These are phyloP conservation scores for Ascoidea tarda DNA, from an alignment of 805 yeast genomes.

Conservation along the genomic window DNA sequence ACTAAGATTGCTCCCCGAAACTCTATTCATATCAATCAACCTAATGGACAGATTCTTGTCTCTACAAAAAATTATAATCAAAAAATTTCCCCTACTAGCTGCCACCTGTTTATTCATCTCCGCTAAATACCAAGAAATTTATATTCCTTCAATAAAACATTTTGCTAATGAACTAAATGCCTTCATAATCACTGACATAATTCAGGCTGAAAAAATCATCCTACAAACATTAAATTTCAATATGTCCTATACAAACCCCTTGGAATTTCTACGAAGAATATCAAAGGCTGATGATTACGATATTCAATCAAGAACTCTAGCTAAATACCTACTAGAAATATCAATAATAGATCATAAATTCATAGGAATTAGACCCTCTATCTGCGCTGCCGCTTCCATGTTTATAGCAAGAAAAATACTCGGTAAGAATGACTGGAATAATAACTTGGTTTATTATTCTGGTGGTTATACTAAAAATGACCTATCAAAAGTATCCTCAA, in stretches of 20 bases:
- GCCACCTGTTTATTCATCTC: constrained; percentile 80
- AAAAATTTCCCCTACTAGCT: constrained; percentile 72
- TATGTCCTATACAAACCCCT: constrained; percentile 76
- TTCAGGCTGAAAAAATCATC: constrained; percentile 71
- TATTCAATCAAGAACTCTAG: constrained; percentile 68
- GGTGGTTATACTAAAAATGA: constrained; percentile 77
- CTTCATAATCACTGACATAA: constrained; percentile 64
- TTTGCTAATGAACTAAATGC: constrained; percentile 85
- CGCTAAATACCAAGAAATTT: constrained; percentile 88
- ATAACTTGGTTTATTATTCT: constrained; percentile 77
- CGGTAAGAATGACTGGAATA: constrained; percentile 65
- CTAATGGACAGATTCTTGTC: constrained; percentile 82
- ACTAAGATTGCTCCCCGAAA: constrained; percentile 75
- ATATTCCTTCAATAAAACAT: constrained; percentile 70
- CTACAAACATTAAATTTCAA: constrained; percentile 60
- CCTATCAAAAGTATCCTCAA: constrained; percentile 54
- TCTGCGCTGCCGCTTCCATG: constrained; percentile 79
- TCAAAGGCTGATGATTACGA: constrained; percentile 89
- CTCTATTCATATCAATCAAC: constrained; percentile 70
- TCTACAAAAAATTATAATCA: constrained; percentile 56
- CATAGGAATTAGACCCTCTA: constrained; percentile 60
- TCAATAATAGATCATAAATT: constrained; percentile 65
- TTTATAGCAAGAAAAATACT: constrained; percentile 63
- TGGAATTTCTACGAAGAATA: constrained; percentile 77
- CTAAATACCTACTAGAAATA: constrained; percentile 72